A percentile compares a stretch with the other conserved stretches of the same genome.
Evolutionary conservation across 768 basidiomycete species (phyloP).

Genomic region (Amanita pseudoporphyria): DNA sequence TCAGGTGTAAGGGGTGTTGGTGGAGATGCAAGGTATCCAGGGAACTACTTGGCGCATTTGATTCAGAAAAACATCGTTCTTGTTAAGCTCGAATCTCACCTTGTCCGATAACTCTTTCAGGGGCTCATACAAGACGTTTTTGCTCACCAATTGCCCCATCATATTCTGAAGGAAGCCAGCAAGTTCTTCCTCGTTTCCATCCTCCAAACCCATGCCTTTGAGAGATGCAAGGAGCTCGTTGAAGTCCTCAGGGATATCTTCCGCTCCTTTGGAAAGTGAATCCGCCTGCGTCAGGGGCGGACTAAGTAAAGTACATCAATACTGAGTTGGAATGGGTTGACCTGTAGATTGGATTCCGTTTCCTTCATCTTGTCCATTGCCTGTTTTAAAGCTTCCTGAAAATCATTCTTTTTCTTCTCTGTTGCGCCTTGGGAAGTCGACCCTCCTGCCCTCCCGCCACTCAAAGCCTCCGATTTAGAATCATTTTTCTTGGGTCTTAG

Average conservation of each 20-base stretch:
- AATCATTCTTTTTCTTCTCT: constrained; percentile 25
- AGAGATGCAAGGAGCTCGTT: constrained; percentile 46
- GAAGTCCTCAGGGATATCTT: constrained; percentile 27
- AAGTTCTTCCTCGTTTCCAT: constrained; percentile 39
- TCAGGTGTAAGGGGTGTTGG: constrained; percentile 39
- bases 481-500: constrained; percentile 7
- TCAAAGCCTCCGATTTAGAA: neutral
- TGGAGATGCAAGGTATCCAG: constrained; percentile 57
- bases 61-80: neutral
- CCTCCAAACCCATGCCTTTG: constrained; percentile 25
- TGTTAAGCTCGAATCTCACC: constrained; percentile 25
- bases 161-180: constrained; percentile 67
- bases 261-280: constrained; percentile 11
- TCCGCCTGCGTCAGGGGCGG: constrained; percentile 12
- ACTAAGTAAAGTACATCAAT: neutral
- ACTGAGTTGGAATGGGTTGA: constrained; percentile 14
- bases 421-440: constrained; percentile 5
- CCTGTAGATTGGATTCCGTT: constrained; percentile 50
- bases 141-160: constrained; percentile 75
- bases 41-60: constrained; percentile 43
- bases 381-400: constrained; percentile 61
- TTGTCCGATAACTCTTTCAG: constrained; percentile 70
- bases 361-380: constrained; percentile 69
- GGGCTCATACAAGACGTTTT: constrained; percentile 81
- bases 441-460: constrained; percentile 7